A percentile compares a stretch with the other conserved stretches of the same genome.
phyloP scores from a whole-genome alignment of 2,329 filamentous ascomycete genomes.

The Fusarium tuaranense region DNA sequence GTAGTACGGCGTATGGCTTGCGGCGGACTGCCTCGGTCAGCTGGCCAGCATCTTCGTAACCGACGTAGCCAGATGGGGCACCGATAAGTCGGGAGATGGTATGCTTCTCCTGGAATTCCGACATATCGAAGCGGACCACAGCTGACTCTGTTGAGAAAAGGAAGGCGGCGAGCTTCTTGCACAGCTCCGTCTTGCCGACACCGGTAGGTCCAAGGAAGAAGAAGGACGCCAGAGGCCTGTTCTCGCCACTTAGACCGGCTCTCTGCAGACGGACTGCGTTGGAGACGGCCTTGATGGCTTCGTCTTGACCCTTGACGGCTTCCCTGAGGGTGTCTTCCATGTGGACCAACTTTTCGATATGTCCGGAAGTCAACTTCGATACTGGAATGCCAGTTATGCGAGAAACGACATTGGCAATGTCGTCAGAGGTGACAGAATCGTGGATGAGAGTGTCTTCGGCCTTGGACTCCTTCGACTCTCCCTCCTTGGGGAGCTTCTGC shows the following conservation, averaged over 20 bases:
- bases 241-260: slow-evolving; percentile 91
- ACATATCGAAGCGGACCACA: slow-evolving; percentile 96
- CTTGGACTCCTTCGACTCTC: slow-evolving; percentile 55
- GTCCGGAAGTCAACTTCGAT: slow-evolving; percentile 90
- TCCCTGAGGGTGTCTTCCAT: slow-evolving; percentile 93
- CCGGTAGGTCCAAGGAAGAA: slow-evolving; percentile 98
- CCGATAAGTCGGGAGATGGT: slow-evolving; percentile 94
- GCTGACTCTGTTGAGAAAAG: slow-evolving; percentile 93
- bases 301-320: slow-evolving; percentile 91
- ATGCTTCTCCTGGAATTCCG: slow-evolving; percentile 97
- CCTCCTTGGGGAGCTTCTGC: slow-evolving; percentile 82
- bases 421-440: slow-evolving; percentile 93
- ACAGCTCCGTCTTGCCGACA: slow-evolving; percentile 96
- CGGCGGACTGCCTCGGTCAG: slow-evolving; percentile 94
- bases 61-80: slow-evolving; percentile 92
- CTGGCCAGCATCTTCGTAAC: slow-evolving; percentile 96
- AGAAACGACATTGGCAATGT: slow-evolving; percentile 93
- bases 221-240: slow-evolving; percentile 91
- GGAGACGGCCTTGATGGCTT: slow-evolving; percentile 89
- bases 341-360: slow-evolving; percentile 92
- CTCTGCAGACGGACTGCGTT: slow-evolving; percentile 95
- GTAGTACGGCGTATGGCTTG: slow-evolving; percentile 93
- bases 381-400: slow-evolving; percentile 93
- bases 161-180: slow-evolving; percentile 94
- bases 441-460: slow-evolving; percentile 76